Evolutionary conservation across 2,329 filamentous ascomycete species (phyloP).

Genomic region (Phialocephala sp.): DNA sequence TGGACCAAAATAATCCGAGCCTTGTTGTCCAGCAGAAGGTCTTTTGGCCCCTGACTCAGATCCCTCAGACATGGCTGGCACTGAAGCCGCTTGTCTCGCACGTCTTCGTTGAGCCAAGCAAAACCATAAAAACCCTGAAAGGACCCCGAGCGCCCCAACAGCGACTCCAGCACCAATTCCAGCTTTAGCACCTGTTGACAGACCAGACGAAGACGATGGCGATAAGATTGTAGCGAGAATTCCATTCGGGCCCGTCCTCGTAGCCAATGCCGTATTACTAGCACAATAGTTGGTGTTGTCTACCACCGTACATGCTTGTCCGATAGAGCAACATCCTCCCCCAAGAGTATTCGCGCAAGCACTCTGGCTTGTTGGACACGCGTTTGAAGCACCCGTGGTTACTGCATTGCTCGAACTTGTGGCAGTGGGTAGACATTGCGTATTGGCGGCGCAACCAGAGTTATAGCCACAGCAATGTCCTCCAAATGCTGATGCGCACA

Average conservation of each 20-base stretch:
- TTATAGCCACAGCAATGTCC: constrained; percentile 55
- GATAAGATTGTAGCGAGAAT: constrained; percentile 37
- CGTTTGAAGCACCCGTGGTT: constrained; percentile 46
- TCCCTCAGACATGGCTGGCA: constrained; percentile 29
- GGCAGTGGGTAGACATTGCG: constrained; percentile 44
- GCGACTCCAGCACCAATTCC: constrained; percentile 62
- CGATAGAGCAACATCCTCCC: constrained; percentile 56
- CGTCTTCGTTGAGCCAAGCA: constrained; percentile 50
- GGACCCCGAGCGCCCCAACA: constrained; percentile 49
- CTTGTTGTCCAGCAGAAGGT: constrained; percentile 15
- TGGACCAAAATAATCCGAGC: constrained; percentile 42
- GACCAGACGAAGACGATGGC: constrained; percentile 30
- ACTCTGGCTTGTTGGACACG: constrained; percentile 54
- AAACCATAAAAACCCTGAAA: constrained; percentile 54
- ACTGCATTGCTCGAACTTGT: constrained; percentile 37
- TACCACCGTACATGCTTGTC: constrained; percentile 50
- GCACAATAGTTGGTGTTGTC: constrained; percentile 49
- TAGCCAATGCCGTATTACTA: constrained; percentile 39
- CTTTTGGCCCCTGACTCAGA: constrained; percentile 25
- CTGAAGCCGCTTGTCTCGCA: constrained; percentile 19
- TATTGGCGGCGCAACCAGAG: constrained; percentile 48
- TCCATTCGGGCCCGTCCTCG: constrained; percentile 42
- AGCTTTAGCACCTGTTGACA: constrained; percentile 58
- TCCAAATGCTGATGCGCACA: constrained; percentile 44
- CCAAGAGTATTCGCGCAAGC: constrained; percentile 49